Conservation (phyloP, 23 red algal genomes). For the Gracilaria gracilis region DNA sequence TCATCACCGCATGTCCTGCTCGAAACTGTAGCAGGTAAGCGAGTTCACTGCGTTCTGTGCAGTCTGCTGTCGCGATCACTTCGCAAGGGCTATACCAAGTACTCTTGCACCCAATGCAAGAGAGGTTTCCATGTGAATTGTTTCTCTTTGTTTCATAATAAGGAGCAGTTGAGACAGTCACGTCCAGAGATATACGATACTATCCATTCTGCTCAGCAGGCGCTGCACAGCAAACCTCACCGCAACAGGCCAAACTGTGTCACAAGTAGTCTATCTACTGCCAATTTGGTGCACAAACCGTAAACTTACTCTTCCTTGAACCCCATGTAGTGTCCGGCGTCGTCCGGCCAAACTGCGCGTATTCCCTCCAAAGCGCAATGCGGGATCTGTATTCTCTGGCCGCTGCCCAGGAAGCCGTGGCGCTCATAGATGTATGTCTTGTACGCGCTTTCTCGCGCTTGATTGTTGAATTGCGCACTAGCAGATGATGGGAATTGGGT, state of each 20-base stretch:
- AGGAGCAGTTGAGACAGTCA: neutral
- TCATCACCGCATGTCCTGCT: neutral
- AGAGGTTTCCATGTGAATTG: slow-evolving; percentile 1
- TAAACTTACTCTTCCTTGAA: too few relatives aligned
- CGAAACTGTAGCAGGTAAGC: neutral
- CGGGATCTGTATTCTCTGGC: neutral
- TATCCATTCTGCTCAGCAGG: too few relatives aligned
- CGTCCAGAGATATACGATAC: too few relatives aligned
- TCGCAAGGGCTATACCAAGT: neutral
- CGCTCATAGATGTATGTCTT: neutral
- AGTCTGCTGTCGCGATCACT: neutral
- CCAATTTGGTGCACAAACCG: too few relatives aligned
- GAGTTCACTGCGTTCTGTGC: neutral
- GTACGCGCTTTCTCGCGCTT: neutral
- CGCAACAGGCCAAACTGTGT: too few relatives aligned
- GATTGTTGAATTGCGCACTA: neutral
- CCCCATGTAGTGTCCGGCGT: too few relatives aligned
- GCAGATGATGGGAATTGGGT: neutral
- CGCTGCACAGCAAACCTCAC: too few relatives aligned
- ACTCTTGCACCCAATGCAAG: neutral
- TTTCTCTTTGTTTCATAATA: neutral
- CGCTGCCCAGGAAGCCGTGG: neutral
- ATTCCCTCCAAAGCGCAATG: neutral
- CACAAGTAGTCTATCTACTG: too few relatives aligned
- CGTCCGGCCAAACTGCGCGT: too few relatives aligned